phyloP scores from a whole-genome alignment of 1,139 yeast genomes.

The Kluyveromyces marxianus region DNA sequence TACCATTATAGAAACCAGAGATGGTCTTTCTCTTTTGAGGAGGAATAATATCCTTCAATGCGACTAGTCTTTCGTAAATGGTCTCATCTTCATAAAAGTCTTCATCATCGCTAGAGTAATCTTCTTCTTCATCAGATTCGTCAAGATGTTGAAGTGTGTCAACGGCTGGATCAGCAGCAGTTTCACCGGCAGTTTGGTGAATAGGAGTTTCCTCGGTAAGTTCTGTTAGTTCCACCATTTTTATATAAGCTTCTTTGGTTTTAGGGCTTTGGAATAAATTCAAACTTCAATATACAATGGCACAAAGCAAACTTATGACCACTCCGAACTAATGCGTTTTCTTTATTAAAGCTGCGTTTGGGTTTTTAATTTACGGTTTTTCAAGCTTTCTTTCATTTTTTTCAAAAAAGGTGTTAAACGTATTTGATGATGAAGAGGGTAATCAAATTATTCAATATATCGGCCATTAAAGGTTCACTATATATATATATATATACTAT shows the following conservation, averaged over 20 bases:
- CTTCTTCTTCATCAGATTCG: conserved; percentile 47
- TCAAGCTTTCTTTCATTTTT: no score
- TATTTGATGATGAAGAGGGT: no score
- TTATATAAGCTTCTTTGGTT: not conserved
- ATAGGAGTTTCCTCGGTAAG: conserved; percentile 23
- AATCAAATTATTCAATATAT: no score
- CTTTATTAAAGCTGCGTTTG: no score
- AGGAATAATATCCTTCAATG: conserved; percentile 85
- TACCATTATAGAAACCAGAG: conserved; percentile 31
- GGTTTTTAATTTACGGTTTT: no score
- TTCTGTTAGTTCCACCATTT: conserved; percentile 30
- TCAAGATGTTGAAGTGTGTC: conserved; percentile 20
- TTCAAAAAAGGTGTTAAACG: no score
- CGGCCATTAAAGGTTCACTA: no score
- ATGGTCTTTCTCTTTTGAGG: conserved; percentile 66
- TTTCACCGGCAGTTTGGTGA: conserved; percentile 20
- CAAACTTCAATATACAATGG: no score
- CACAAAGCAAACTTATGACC: no score
- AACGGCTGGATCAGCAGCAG: conserved; percentile 8
- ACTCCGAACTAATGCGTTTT: no score
- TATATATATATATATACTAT: not conserved
- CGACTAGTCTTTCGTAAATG: conserved; percentile 74
- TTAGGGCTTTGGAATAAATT: not conserved
- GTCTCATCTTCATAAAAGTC: conserved; percentile 81
- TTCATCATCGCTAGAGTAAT: conserved; percentile 60